Conservation (phyloP, 1,284 basidiomycete genomes). For the Jaminaea rosea region DNA sequence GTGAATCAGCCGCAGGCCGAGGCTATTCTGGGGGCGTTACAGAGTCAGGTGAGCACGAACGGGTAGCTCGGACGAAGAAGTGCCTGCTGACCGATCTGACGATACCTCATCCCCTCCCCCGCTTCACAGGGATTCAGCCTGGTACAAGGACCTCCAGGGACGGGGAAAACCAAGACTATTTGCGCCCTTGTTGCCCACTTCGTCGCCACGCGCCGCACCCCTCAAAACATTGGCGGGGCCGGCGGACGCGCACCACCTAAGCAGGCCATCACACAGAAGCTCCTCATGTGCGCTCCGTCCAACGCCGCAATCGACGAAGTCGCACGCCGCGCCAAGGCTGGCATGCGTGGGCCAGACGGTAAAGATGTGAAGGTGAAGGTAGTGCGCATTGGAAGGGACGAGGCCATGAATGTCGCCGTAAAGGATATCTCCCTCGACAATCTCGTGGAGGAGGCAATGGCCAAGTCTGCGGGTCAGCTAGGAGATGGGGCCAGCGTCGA, state of each 20-base stretch:
- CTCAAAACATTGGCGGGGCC: constrained; percentile 11
- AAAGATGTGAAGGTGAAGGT: constrained; percentile 61
- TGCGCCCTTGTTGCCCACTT: constrained; percentile 84
- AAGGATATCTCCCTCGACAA: constrained; percentile 76
- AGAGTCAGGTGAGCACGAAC: no score
- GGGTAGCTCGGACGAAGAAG: no score
- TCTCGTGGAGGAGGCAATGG: constrained; percentile 26
- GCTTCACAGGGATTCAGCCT: constrained; percentile 66
- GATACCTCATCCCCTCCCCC: no score
- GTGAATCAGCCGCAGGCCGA: constrained; percentile 91
- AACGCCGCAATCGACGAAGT: constrained; percentile 99
- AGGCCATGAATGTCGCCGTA: constrained; percentile 69
- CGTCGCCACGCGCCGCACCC: constrained; percentile 51
- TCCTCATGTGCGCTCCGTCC: constrained; percentile 91
- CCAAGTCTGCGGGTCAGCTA: constrained; percentile 11
- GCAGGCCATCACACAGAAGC: constrained; percentile 53
- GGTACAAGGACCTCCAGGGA: constrained; percentile 83
- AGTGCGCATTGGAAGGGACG: constrained; percentile 76
- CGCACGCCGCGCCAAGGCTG: constrained; percentile 73
- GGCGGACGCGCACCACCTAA: neutral
- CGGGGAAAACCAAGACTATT: constrained; percentile 97
- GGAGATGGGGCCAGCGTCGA: constrained; percentile 6
- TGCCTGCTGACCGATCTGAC: no score
- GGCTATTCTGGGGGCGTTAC: constrained; percentile 75
- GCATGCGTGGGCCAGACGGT: constrained; percentile 59